Evolutionary conservation across 495 filamentous ascomycete genomes (phyloP).

Genomic region (Aspergillus wentii): DNA sequence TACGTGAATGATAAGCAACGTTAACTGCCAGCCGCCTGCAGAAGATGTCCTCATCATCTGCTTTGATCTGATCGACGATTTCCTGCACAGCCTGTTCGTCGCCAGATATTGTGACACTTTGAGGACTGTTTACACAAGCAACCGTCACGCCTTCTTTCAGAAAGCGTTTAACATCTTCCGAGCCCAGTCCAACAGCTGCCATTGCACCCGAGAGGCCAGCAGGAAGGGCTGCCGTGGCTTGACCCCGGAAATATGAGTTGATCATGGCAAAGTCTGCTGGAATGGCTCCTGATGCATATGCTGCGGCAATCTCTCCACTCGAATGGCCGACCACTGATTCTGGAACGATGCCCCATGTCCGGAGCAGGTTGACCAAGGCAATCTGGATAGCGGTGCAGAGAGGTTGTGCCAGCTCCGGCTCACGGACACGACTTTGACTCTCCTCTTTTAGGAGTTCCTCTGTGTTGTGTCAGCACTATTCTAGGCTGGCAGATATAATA

Average conservation of each 20-base stretch:
- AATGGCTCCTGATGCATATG: slow-evolving; percentile 13
- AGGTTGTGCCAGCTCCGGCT: slow-evolving; percentile 13
- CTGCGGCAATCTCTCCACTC: slow-evolving; percentile 18
- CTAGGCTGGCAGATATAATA: too few relatives aligned
- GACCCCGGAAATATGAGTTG: slow-evolving; percentile 11
- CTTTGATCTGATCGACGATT: slow-evolving; percentile 23
- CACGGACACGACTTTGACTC: background rate
- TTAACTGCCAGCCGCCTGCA: slow-evolving; percentile 28
- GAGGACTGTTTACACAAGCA: slow-evolving; percentile 17
- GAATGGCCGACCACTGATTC: slow-evolving; percentile 11
- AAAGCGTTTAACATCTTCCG: slow-evolving; percentile 7
- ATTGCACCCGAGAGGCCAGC: slow-evolving; percentile 16
- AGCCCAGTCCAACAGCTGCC: slow-evolving; percentile 32
- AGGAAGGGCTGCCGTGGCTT: background rate
- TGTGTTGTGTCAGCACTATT: too few relatives aligned
- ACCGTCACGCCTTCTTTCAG: slow-evolving; percentile 6
- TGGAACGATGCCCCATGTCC: slow-evolving; percentile 7
- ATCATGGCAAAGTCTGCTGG: slow-evolving; percentile 3
- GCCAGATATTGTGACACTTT: slow-evolving; percentile 21
- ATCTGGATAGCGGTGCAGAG: slow-evolving; percentile 29
- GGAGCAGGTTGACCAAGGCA: slow-evolving; percentile 5
- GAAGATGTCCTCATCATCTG: slow-evolving; percentile 10
- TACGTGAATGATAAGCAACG: slow-evolving; percentile 42
- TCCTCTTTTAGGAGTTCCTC: background rate
- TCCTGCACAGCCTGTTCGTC: slow-evolving; percentile 29